These are phyloP conservation scores for Ascodesmis nigricans DNA, from an alignment of 495 filamentous ascomycete species.

Conservation along the genomic window DNA sequence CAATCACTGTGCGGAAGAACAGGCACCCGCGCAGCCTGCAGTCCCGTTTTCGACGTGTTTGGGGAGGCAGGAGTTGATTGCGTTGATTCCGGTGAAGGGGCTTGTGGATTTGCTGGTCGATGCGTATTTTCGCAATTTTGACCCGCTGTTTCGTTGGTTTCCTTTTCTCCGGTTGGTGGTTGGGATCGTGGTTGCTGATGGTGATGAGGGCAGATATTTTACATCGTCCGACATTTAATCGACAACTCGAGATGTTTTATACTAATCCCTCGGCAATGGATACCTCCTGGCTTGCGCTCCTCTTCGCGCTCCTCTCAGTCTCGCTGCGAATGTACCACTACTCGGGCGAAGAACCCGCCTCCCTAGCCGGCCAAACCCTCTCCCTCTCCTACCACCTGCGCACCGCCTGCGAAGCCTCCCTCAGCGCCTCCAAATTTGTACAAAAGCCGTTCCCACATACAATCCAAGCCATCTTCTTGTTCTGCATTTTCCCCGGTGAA, in stretches of 20 bases:
- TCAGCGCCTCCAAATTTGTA: constrained; percentile 73
- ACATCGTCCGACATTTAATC: constrained; percentile 68
- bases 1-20: too few species aligned
- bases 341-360: constrained; percentile 76
- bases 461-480: constrained; percentile 76
- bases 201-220: constrained; percentile 53
- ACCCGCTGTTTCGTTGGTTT: constrained; percentile 47
- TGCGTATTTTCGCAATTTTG: constrained; percentile 48
- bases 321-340: constrained; percentile 79
- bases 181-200: too few species aligned
- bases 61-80: constrained; percentile 53
- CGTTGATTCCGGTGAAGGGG: constrained; percentile 51
- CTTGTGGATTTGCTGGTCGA: constrained; percentile 59
- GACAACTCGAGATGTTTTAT: constrained; percentile 76
- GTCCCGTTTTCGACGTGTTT: constrained; percentile 50
- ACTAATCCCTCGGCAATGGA: constrained; percentile 55
- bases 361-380: constrained; percentile 46
- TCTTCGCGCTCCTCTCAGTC: constrained; percentile 71
- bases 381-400: constrained; percentile 66
- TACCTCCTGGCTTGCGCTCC: constrained; percentile 72
- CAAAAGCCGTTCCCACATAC: constrained; percentile 55
- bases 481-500: constrained; percentile 55
- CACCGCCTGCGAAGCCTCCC: constrained; percentile 61
- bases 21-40: too few species aligned
- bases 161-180: too few species aligned